Percentiles rank a stretch among this genome's conserved stretches.
These are phyloP conservation scores for Onygenales sp. DNA, from an alignment of 2,329 filamentous ascomycete genomes.

Conservation along the genomic window DNA sequence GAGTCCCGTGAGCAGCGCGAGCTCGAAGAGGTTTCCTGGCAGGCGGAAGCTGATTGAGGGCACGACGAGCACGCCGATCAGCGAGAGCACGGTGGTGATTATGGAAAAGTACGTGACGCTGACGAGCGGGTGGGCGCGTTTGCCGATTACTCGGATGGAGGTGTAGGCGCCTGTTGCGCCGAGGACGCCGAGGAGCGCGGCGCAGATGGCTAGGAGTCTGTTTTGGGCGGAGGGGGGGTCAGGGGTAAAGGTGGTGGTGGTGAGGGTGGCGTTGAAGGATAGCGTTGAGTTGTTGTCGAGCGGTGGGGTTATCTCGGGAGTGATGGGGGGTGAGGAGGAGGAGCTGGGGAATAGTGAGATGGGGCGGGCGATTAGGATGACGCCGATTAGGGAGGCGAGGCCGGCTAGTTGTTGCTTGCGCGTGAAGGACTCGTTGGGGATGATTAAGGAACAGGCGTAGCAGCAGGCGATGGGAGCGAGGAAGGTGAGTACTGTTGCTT, in stretches of 20 bases:
- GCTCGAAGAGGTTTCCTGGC: constrained; percentile 48
- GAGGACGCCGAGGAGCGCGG: constrained; percentile 67
- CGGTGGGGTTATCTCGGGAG: constrained; percentile 3
- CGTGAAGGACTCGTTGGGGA: constrained; percentile 65
- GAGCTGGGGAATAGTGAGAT: constrained; percentile 42
- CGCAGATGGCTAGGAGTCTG: constrained; percentile 62
- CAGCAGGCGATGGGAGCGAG: constrained; percentile 69
- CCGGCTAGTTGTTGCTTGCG: constrained; percentile 67
- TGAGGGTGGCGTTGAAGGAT: constrained; percentile 14
- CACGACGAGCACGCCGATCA: constrained; percentile 47
- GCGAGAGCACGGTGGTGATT: constrained; percentile 60
- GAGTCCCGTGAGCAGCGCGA: constrained; percentile 58
- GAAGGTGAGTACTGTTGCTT: constrained; percentile 85
- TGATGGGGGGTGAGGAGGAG: constrained; percentile 9
- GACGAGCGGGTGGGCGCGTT: constrained; percentile 70
- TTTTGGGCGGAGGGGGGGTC: constrained; percentile 40
- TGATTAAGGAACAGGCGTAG: constrained; percentile 67
- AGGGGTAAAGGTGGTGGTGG: constrained; percentile 9
- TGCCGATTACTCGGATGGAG: constrained; percentile 69
- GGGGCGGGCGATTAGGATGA: constrained; percentile 74
- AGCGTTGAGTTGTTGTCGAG: constrained; percentile 8
- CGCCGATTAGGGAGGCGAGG: constrained; percentile 64
- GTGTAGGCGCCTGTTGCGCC: constrained; percentile 69
- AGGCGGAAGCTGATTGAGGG: constrained; percentile 50
- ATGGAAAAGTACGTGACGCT: constrained; percentile 75